A percentile compares a stretch with the other conserved stretches of the same genome.
Evolutionary conservation across 1,284 basidiomycete genomes (phyloP).

Genomic region (Ustilago xerochloae): DNA sequence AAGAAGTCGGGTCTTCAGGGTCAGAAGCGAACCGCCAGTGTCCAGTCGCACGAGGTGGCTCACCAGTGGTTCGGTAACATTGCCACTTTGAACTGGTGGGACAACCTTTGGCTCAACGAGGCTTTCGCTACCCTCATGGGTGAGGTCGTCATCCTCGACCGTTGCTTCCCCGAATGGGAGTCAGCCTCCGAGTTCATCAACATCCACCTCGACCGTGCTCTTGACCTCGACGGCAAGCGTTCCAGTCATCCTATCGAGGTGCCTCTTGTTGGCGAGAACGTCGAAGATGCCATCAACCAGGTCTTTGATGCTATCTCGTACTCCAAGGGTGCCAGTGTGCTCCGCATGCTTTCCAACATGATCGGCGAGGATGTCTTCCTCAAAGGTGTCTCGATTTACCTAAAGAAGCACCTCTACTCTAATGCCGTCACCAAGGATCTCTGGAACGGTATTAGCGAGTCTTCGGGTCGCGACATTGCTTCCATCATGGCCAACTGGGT

Average conservation of each 20-base stretch:
- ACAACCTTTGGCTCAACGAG: conserved; percentile 72
- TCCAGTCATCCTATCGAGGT: conserved; percentile 97
- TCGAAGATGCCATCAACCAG: conserved; percentile 66
- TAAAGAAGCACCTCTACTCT: conserved; percentile 83
- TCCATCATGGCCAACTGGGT: conserved; percentile 94
- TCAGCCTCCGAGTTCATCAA: conserved; percentile 73
- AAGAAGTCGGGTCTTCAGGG: conserved; percentile 79
- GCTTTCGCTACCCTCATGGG: conserved; percentile 88
- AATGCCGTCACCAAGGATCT: conserved; percentile 89
- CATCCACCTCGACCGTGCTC: conserved; percentile 73
- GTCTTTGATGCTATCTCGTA: conserved; percentile 66
- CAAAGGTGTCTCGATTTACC: conserved; percentile 78
- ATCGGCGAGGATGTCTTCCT: conserved; percentile 83
- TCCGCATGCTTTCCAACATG: conserved; percentile 84
- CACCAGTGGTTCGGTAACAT: conserved; percentile 82
- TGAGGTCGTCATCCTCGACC: conserved; percentile 87
- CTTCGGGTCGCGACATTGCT: conserved; percentile 81
- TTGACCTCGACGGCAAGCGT: conserved; percentile 85
- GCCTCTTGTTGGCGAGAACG: conserved; percentile 70
- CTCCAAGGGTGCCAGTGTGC: conserved; percentile 74
- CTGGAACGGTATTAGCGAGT: conserved; percentile 86
- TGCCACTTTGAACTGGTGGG: conserved; percentile 94
- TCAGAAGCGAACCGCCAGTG: conserved; percentile 81
- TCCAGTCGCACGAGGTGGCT: conserved; percentile 80
- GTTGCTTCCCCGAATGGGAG: conserved; percentile 72